Base-by-base conservation (phyloP, 257 asterid species). In the Handroanthus guayacan region DNA sequence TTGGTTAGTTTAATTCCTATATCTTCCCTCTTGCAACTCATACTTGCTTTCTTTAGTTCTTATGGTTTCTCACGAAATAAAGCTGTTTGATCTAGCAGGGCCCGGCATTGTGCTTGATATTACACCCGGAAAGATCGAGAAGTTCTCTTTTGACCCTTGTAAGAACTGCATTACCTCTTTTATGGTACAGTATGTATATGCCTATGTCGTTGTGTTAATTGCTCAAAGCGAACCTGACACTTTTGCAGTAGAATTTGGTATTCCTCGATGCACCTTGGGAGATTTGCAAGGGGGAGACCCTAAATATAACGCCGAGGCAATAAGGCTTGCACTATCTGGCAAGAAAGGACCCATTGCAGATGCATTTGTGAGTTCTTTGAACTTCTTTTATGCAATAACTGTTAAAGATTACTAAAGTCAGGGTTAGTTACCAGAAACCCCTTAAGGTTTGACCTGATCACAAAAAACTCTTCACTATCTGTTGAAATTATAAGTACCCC, bases 261-360 rank as follows among this genome's bases (percentile, higher is more conserved):
- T 93, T 80, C 95, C 90, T 16, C 90, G 97, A 5, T 91, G 98
- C 89, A 85, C 86, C 36, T 55, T 91, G 67, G 85, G 60, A 34
- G 87, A 83, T 72, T 68, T 93, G 68, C 74, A 76, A 81, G 98
- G 98, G n/a, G 97, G 97, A 70, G 89, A 69, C 66, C 96, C 98
- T 1, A 78, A 77, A 47, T 91, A 86, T 76, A 93, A 93, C 2
- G 96, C 98, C 6, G 84, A 77, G 81, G 86, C 79, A n/a, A 77
- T 93, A 67, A 85, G 79, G 78, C 85, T 84, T 7, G 97, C 88
- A 60, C 83, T 93, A 52, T 77, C 88, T n/a, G 98, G 97, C 20
- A 92, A 91, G 79, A 79, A 77, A 67, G 97, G 98, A 44, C 79
- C 95, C 55, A 83, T 89, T 44, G 98, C 93, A 43, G 96, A 93